Evolutionary conservation across 257 asterid species (phyloP).

Genomic region (Solanum etuberosum): DNA sequence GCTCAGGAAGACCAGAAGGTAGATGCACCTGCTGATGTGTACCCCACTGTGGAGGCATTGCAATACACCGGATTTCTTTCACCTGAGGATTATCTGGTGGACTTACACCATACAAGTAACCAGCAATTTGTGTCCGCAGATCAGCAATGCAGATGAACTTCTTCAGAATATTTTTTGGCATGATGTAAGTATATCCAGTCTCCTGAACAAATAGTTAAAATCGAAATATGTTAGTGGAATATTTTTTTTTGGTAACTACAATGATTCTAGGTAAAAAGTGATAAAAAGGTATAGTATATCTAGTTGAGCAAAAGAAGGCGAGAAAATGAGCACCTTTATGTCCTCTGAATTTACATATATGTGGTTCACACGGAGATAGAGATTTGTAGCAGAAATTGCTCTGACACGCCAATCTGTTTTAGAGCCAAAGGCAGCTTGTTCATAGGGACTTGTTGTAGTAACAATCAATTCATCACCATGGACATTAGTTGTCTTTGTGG

Average conservation of each 20-base stretch:
- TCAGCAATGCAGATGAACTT: conserved; percentile 96
- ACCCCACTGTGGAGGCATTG: conserved; percentile 98
- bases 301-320: background rate
- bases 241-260: background rate
- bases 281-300: background rate
- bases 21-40: conserved; percentile 95
- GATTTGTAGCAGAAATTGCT: conserved; percentile 97
- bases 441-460: conserved; percentile 93
- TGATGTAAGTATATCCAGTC: conserved; percentile 93
- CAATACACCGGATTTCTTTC: conserved; percentile 94
- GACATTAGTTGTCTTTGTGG: conserved; percentile 85
- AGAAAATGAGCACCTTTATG: conserved; percentile 49
- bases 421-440: conserved; percentile 78
- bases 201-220: conserved; percentile 47
- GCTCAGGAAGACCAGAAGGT: conserved; percentile 88
- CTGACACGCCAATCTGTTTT: conserved; percentile 99
- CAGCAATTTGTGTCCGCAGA: conserved; percentile 88
- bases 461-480: conserved; percentile 94
- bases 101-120: conserved; percentile 85
- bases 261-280: background rate
- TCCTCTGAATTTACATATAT: conserved; percentile 97
- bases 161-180: conserved; percentile 96
- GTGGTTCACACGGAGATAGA: conserved; percentile 92
- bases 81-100: conserved; percentile 99
- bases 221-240: background rate